Base-by-base conservation (phyloP, 257 asterid genomes). In the Nicotiana knightiana region DNA sequence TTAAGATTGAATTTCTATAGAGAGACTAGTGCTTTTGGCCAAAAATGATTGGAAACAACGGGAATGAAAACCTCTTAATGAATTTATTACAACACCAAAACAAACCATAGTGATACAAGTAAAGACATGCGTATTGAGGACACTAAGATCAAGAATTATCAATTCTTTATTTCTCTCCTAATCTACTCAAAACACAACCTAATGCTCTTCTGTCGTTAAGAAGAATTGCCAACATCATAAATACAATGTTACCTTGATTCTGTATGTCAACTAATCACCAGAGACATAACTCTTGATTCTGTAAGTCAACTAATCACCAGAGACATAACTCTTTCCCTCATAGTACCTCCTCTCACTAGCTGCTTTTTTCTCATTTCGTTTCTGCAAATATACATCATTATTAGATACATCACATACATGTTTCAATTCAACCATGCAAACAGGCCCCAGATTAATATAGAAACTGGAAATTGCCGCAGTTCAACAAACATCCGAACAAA, bases 311-410 rank as follows among this genome's bases (percentile, higher is more conserved):
- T 90, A 93, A 85, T 94, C 99, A 67, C 93, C 98, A 26, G 96
- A 77, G 79, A 96, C 89, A 48, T 67, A 91, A 55, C 89, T 87
- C 88, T 89, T 96, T 51, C 86, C 97, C 86, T 96, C 97, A 37
- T 96, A 96, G 81, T 96, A 96, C 89, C 95, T 93, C 90, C 89
- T 90, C 87, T 96, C 99, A 68, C 97, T 92, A 87, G 92, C 98
- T 67, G 89, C 89, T 85, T 94, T 94, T 83, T 89, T 96, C 89
- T 94, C 99, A 81, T 96, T 96, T 77, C 99, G 94, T 85, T 92
- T 96, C 99, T 96, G 92, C 81, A 76, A 15, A 81, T 1, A 28
- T 54, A 53, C 17, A 4, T 26, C 83, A 67, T 70, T 46, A 70
- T 53, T 66, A 28, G 35, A n/a, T 53, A 64, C 59, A 13, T 66